Percentiles rank a stretch among this genome's conserved stretches.
Conservation (phyloP, 345 rosid genomes). For the Bruguiera gymnorhiza region DNA sequence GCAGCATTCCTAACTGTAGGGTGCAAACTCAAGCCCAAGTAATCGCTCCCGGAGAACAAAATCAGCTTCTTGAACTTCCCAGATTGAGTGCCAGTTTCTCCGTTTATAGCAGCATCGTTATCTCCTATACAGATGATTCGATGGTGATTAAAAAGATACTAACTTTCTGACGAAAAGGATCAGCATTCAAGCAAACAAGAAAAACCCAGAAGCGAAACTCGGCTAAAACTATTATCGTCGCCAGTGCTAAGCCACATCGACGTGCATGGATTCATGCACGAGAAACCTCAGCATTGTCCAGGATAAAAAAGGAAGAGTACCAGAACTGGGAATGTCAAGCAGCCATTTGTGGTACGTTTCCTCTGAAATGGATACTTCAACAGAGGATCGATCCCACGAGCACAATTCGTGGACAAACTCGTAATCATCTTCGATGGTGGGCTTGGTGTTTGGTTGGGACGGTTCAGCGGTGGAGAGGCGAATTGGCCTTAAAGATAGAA, state of each 20-base stretch:
- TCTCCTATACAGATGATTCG: slow-evolving; percentile 43
- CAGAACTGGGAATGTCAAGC: slow-evolving; percentile 73
- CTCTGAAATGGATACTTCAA: slow-evolving; percentile 58
- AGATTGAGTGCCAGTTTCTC: slow-evolving; percentile 18
- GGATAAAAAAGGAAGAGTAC: slow-evolving; percentile 27
- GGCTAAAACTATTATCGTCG: neutral
- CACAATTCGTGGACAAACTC: slow-evolving; percentile 72
- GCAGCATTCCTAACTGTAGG: slow-evolving; percentile 77
- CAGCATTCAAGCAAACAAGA: no score
- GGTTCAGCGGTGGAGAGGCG: slow-evolving; percentile 29
- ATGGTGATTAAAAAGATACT: no score
- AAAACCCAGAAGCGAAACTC: neutral
- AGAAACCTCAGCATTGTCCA: slow-evolving; percentile 4
- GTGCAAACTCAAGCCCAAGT: slow-evolving; percentile 88
- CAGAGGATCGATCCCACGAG: slow-evolving; percentile 76
- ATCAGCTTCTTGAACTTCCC: slow-evolving; percentile 58
- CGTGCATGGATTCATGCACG: neutral
- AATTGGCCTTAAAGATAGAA: slow-evolving; percentile 85
- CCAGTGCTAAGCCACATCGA: neutral
- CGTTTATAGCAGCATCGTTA: slow-evolving; percentile 40
- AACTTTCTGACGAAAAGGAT: no score
- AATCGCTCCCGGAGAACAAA: slow-evolving; percentile 94
- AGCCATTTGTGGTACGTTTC: slow-evolving; percentile 75
- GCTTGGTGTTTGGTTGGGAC: neutral
- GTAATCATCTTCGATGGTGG: slow-evolving; percentile 33